These are phyloP conservation scores for Ilyonectria robusta DNA, from an alignment of 2,329 filamentous ascomycete species.

Conservation along the genomic window DNA sequence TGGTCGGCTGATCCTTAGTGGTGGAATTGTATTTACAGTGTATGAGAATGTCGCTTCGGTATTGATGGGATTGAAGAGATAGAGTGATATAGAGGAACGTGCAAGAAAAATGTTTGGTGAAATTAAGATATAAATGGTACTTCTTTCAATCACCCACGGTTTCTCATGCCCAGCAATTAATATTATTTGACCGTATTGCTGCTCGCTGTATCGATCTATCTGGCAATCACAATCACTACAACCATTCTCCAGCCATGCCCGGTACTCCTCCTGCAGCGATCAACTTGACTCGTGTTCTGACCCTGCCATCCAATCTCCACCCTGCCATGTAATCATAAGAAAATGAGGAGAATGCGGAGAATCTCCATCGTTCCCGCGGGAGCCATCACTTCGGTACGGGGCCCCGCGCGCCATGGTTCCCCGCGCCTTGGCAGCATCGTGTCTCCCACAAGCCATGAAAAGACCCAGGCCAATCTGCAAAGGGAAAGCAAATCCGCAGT, in stretches of 20 bases:
- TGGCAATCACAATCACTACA: too few species aligned
- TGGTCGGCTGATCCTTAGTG: slow-evolving; percentile 74
- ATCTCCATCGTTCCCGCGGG: not conserved
- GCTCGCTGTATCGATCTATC: too few species aligned
- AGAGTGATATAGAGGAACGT: not conserved
- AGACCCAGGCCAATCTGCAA: too few species aligned
- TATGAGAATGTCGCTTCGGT: slow-evolving; percentile 68
- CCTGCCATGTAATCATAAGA: not conserved
- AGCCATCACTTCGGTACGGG: not conserved
- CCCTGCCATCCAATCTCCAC: not conserved
- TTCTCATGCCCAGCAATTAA: too few species aligned
- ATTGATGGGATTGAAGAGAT: slow-evolving; percentile 26
- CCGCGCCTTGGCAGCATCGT: not conserved
- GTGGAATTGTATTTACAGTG: slow-evolving; percentile 76
- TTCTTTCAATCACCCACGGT: not conserved
- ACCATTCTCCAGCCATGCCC: too few species aligned
- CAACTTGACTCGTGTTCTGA: not conserved
- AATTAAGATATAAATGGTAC: not conserved
- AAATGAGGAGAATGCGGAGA: not conserved
- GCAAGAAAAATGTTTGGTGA: not conserved
- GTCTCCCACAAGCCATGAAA: too few species aligned
- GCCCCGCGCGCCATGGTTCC: not conserved
- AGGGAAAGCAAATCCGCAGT: too few species aligned
- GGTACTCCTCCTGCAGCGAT: not conserved
- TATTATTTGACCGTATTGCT: too few species aligned